Percentiles rank a stretch among this genome's conserved stretches.
Evolutionary conservation across 495 filamentous ascomycete species (phyloP).

Genomic region (Articulospora tetracladia): DNA sequence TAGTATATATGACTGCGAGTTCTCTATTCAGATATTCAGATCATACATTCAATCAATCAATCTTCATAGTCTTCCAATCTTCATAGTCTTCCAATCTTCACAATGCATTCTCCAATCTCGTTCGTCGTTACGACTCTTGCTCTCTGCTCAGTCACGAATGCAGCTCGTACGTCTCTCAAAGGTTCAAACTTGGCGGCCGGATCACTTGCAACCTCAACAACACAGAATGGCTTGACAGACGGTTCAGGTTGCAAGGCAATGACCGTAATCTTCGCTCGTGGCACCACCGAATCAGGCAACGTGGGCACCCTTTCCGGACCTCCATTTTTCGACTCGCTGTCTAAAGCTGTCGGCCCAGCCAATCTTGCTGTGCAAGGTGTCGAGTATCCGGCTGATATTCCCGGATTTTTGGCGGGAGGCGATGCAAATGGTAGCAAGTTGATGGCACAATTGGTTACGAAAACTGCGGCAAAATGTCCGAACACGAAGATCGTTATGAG

Average conservation of each 20-base stretch:
- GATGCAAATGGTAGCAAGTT: slow-evolving; percentile 26
- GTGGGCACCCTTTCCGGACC: slow-evolving; percentile 33
- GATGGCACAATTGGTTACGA: slow-evolving; percentile 17
- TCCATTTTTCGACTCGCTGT: slow-evolving; percentile 27
- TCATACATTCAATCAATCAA: too few relatives aligned
- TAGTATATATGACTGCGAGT: too few relatives aligned
- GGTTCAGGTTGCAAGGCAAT: slow-evolving; percentile 30
- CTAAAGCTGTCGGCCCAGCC: slow-evolving; percentile 23
- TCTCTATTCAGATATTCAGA: too few relatives aligned
- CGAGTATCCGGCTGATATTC: slow-evolving; percentile 33
- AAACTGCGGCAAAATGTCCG: slow-evolving; percentile 37
- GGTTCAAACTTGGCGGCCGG: not conserved
- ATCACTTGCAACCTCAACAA: slow-evolving; percentile 11
- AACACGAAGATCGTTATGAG: slow-evolving; percentile 55
- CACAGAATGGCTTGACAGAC: slow-evolving; percentile 31
- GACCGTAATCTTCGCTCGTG: slow-evolving; percentile 39
- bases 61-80: too few relatives aligned
- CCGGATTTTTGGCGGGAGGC: slow-evolving; percentile 31
- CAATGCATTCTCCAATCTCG: not conserved
- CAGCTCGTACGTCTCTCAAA: not conserved
- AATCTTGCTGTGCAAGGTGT: slow-evolving; percentile 38
- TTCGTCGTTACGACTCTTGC: not conserved
- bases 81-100: too few relatives aligned
- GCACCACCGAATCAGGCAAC: slow-evolving; percentile 36
- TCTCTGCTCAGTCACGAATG: not conserved